These are phyloP conservation scores for Boletus semigastroideus DNA, from an alignment of 1,284 basidiomycete species.

Conservation along the genomic window DNA sequence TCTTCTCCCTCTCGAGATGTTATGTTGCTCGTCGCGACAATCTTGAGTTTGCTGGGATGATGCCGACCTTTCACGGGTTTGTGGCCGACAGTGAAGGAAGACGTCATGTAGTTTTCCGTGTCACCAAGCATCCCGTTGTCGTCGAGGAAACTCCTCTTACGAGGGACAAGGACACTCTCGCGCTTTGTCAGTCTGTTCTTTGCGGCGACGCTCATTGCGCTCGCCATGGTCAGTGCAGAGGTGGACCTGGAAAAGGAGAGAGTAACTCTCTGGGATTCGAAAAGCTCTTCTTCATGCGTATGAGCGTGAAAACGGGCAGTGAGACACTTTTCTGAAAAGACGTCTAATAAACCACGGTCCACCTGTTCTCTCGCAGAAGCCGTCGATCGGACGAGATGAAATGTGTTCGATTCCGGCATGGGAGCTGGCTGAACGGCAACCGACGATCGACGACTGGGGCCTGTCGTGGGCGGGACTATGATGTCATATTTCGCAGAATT, in stretches of 20 bases:
- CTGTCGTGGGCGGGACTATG: conserved; percentile 13
- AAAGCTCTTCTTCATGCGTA: conserved; percentile 61
- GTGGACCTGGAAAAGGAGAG: conserved; percentile 45
- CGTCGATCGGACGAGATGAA: conserved; percentile 71
- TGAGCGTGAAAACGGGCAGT: conserved; percentile 61
- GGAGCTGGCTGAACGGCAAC: conserved; percentile 51
- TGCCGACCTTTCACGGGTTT: conserved; percentile 34
- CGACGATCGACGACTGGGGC: conserved; percentile 55
- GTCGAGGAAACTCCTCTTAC: conserved; percentile 48
- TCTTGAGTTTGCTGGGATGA: conserved; percentile 46
- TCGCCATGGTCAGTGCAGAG: conserved; percentile 54
- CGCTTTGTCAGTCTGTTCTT: conserved; percentile 59
- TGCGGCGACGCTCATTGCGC: conserved; percentile 49
- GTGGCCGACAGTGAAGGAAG: not conserved
- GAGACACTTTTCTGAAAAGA: conserved; percentile 63
- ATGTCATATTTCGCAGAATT: conserved; percentile 17
- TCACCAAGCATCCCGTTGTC: conserved; percentile 13
- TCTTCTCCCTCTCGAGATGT: conserved; percentile 26
- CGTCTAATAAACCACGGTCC: conserved; percentile 66
- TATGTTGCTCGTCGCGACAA: conserved; percentile 34
- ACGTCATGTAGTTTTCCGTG: conserved; percentile 21
- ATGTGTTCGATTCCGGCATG: conserved; percentile 52
- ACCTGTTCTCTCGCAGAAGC: conserved; percentile 64
- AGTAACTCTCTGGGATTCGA: conserved; percentile 50
- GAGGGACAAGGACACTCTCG: conserved; percentile 63